These are phyloP conservation scores for Cairneyella variabilis DNA, from an alignment of 495 filamentous ascomycete genomes.

Conservation along the genomic window DNA sequence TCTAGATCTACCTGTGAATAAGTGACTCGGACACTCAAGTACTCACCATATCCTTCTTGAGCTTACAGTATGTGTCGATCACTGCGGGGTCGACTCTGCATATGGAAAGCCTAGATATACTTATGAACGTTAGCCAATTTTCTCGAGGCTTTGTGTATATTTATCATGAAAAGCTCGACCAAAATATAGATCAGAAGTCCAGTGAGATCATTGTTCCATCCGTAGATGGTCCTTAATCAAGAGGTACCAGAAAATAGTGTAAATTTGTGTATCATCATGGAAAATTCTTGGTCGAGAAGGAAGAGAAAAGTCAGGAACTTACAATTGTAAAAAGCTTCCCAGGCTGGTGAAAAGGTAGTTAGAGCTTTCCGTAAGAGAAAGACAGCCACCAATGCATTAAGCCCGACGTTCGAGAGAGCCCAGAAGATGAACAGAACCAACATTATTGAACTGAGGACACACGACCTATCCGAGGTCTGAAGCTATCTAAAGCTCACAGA, in stretches of 20 bases:
- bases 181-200: slow-evolving; percentile 48
- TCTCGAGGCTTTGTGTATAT: background rate
- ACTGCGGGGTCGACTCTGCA: too few species aligned
- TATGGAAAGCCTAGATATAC: background rate
- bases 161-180: background rate
- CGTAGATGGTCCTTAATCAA: slow-evolving; percentile 50
- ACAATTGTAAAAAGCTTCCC: slow-evolving; percentile 14
- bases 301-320: slow-evolving; percentile 2
- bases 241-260: slow-evolving; percentile 57
- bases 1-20: too few species aligned
- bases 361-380: too few species aligned
- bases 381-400: too few species aligned
- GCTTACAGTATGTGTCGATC: too few species aligned
- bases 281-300: slow-evolving; percentile 16
- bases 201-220: slow-evolving; percentile 50
- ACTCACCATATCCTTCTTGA: too few species aligned
- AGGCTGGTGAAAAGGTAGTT: background rate
- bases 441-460: too few species aligned
- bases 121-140: background rate
- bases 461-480: too few species aligned
- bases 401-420: too few species aligned
- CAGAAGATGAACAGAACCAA: too few species aligned
- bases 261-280: slow-evolving; percentile 47
- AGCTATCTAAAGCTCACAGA: too few species aligned
- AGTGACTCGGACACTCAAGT: too few species aligned